A percentile compares a stretch with the other conserved stretches of the same genome.
These are phyloP conservation scores for Coniochaeta sp. DNA, from an alignment of 2,329 filamentous ascomycete species.

Conservation along the genomic window DNA sequence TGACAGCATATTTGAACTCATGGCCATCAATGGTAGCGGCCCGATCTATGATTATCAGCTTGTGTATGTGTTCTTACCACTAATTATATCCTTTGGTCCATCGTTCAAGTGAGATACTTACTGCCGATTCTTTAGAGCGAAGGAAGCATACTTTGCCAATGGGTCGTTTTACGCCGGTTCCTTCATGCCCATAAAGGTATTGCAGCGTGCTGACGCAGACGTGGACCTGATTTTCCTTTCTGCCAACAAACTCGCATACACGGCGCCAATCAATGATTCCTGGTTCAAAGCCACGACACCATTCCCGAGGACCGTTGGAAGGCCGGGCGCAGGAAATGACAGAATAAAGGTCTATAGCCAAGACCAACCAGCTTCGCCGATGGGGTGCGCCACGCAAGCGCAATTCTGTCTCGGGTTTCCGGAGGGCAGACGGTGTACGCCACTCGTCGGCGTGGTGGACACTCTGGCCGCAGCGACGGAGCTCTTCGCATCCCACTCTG, in stretches of 20 bases:
- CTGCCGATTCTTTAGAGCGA: background rate
- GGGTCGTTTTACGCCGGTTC: background rate
- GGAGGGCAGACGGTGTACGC: background rate
- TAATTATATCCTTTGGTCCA: background rate
- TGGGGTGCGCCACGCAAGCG: background rate
- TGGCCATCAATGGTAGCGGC: background rate
- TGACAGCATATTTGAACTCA: background rate
- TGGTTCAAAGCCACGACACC: conserved; percentile 5
- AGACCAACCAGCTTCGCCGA: background rate
- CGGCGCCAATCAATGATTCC: background rate
- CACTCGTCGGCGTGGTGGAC: background rate
- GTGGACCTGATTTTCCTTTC: conserved; percentile 4
- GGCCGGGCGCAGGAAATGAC: background rate
- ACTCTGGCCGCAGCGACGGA: background rate
- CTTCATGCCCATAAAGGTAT: background rate
- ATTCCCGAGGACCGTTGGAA: background rate
- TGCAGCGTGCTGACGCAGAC: conserved; percentile 2
- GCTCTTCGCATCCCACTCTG: background rate
- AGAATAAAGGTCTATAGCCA: background rate
- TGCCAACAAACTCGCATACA: conserved; percentile 1
- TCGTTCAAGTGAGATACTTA: background rate
- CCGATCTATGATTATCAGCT: background rate
- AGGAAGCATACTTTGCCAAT: background rate
- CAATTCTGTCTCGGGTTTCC: background rate
- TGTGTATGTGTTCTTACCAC: background rate